phyloP scores from a whole-genome alignment of 768 basidiomycete species.

The Mycena alexandri region DNA sequence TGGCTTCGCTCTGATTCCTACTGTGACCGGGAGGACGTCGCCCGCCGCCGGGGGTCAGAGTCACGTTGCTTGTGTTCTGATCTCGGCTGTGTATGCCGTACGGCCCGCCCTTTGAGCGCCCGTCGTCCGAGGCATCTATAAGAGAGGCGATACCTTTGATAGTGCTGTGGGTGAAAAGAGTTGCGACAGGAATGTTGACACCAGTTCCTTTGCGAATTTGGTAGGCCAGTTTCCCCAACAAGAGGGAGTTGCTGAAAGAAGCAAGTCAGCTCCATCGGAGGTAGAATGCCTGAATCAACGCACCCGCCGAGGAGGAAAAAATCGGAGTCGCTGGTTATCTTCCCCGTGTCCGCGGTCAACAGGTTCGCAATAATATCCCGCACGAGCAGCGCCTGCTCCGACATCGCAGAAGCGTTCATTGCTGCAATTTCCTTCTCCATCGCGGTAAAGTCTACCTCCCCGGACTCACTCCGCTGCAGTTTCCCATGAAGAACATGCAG shows the following conservation, averaged over 20 bases:
- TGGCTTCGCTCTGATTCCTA: background rate
- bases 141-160: slow-evolving; percentile 55
- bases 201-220: slow-evolving; percentile 55
- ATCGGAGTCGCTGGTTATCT: slow-evolving; percentile 51
- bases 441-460: slow-evolving; percentile 47
- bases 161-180: slow-evolving; percentile 57
- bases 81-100: background rate
- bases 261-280: background rate
- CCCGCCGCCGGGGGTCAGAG: slow-evolving; percentile 11
- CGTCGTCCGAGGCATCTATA: slow-evolving; percentile 45
- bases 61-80: slow-evolving; percentile 19
- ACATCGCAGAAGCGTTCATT: slow-evolving; percentile 43
- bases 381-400: slow-evolving; percentile 47
- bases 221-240: slow-evolving; percentile 59
- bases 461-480: slow-evolving; percentile 39
- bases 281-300: background rate
- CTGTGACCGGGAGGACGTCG: background rate
- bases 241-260: slow-evolving; percentile 50
- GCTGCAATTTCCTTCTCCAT: slow-evolving; percentile 46
- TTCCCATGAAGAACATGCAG: slow-evolving; percentile 47
- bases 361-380: slow-evolving; percentile 52
- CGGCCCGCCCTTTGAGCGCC: too few relatives aligned
- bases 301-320: slow-evolving; percentile 57
- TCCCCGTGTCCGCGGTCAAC: slow-evolving; percentile 45
- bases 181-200: slow-evolving; percentile 50